Evolutionary conservation across 2,329 filamentous ascomycete genomes (phyloP).

Genomic region (Fusarium ramigenum): DNA sequence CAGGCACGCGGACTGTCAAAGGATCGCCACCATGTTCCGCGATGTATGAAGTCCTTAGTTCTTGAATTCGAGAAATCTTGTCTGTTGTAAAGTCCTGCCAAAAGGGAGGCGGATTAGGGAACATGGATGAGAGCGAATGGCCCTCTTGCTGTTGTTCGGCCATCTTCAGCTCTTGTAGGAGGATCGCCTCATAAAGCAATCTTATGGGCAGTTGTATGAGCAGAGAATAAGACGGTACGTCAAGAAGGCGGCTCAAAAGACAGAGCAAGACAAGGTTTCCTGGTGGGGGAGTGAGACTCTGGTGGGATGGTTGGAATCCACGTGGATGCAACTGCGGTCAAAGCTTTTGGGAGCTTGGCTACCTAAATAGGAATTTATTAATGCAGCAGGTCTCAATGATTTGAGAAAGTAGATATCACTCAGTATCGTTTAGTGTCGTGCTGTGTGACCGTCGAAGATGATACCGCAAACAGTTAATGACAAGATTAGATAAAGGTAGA

Average conservation of each 20-base stretch:
- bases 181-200: slow-evolving; percentile 23
- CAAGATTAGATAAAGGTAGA: neutral
- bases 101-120: slow-evolving; percentile 88
- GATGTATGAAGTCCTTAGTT: slow-evolving; percentile 53
- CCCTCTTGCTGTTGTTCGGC: slow-evolving; percentile 63
- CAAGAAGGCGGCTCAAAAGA: neutral
- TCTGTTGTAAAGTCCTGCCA: slow-evolving; percentile 87
- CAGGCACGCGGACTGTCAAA: slow-evolving; percentile 49
- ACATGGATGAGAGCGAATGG: slow-evolving; percentile 69
- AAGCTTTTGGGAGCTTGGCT: slow-evolving; percentile 4
- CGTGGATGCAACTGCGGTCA: slow-evolving; percentile 19
- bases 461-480: neutral
- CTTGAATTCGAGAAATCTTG: slow-evolving; percentile 68
- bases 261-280: slow-evolving; percentile 1
- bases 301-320: slow-evolving; percentile 20
- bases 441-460: neutral
- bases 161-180: slow-evolving; percentile 56
- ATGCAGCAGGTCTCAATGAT: neutral
- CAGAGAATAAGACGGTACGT: neutral
- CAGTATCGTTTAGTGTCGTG: neutral
- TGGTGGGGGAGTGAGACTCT: slow-evolving; percentile 30
- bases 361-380: neutral
- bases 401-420: neutral
- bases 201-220: neutral
- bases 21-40: slow-evolving; percentile 44